These are phyloP conservation scores for Eutrema salsugineum DNA, from an alignment of 441 rosid genomes.

Conservation along the genomic window DNA sequence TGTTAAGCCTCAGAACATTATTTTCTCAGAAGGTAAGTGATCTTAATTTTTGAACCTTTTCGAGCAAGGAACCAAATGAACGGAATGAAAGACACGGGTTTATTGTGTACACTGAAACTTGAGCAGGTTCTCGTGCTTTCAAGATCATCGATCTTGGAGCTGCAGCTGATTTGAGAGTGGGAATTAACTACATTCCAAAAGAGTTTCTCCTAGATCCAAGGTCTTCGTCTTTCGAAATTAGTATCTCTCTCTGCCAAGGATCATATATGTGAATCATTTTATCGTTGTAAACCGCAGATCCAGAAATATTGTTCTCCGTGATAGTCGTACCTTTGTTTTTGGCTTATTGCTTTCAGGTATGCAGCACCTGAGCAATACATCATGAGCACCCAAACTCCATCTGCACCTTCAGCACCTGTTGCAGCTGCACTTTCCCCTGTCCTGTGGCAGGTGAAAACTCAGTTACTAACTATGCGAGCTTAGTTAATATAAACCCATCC, in stretches of 20 bases:
- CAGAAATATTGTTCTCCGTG: not conserved
- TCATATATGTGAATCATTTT: not conserved
- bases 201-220: constrained; percentile 95
- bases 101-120: constrained; percentile 25
- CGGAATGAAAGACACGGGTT: not conserved
- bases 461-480: not conserved
- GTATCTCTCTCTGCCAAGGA: constrained; percentile 3
- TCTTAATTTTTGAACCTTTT: constrained; percentile 9
- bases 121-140: constrained; percentile 77
- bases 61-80: not conserved
- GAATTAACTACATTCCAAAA: constrained; percentile 93
- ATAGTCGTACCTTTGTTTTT: not conserved
- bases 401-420: constrained; percentile 95
- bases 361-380: constrained; percentile 98
- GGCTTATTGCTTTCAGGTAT: constrained; percentile 48
- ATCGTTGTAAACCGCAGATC: not conserved
- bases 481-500: constrained; percentile 1
- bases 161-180: constrained; percentile 90
- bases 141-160: constrained; percentile 98
- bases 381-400: constrained; percentile 99
- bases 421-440: constrained; percentile 96
- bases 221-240: constrained; percentile 31
- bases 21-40: constrained; percentile 84
- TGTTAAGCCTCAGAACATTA: constrained; percentile 87
- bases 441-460: constrained; percentile 76